Evolutionary conservation across 164 flowering plant species (phyloP), one percentile per base, ranked within the genome.

Genomic region (Taxillus chinensis): DNA sequence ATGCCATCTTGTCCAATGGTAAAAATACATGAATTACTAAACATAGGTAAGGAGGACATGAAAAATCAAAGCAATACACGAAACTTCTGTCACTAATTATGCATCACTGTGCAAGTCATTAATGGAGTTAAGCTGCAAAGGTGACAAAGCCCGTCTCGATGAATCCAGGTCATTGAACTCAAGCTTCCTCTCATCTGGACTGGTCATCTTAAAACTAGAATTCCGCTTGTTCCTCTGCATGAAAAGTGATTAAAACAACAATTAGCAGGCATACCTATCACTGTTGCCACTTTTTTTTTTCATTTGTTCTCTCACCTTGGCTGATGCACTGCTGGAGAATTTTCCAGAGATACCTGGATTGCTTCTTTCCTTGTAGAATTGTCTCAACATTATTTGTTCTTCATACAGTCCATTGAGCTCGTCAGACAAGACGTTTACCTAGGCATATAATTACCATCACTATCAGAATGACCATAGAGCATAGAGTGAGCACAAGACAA

Each of bases 321-420:
- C 75, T 48, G 92, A 73, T 62, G 75, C 76, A 68, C 82, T 84
- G 59, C 70, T 45, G 13, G 71, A 49, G 50, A 71, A 77, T 67
- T 75, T 84, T 62, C 79, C 85, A 55, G 71, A 78, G 60, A 95
- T 85, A 63, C 82, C 83, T 56, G 62, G 63, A 56, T 54, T 65
- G 48, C 64, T 70, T 58, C 67, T 75, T 65, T 84, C 85, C 71
- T 73, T 71, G 49, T 69, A 73, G 66, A 42, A 52, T 49, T 64
- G 80, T 67, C 74, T 82, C 73, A 87, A 59, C 63, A 90, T 83
- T 57, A 81, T 85, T 67, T 88, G 84, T 76, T 85, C 96, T 72
- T 73, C 77, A 66, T 85, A 82, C 73, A 92, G 69, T 41, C 79
- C 45, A 15, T 67, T 75, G 69, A 86, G 86, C 66, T 86, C 88